Evolutionary conservation across 1,139 yeast species (phyloP), one percentile per base, ranked within the genome.

Genomic region (Geotrichum restrictum): DNA sequence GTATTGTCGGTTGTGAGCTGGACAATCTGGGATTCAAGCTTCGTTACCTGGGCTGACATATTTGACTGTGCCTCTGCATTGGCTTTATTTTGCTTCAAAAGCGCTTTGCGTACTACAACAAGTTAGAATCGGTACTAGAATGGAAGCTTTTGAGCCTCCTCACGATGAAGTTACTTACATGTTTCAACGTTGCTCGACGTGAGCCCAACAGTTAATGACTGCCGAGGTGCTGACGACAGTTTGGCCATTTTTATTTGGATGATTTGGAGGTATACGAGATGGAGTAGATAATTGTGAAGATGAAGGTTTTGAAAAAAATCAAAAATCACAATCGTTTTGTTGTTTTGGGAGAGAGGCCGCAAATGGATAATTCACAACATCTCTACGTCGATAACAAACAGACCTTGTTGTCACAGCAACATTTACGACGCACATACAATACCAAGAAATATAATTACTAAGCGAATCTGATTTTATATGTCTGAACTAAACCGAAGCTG

Each of bases 101-200:
- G 75, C 38, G 69, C 68, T 56, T 69, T 68, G 1, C 75, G 73
- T 22, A 75, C 61, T 10, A 70, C 63, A 55, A 67, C 67, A 58
- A 73, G 57, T 55, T 33, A 43, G 31, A 10, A 40, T 4, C 21
- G 14, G 21, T 22, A n/a, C n/a, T n/a, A n/a, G n/a, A n/a, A n/a
- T n/a, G n/a, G n/a, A n/a, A n/a, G n/a, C n/a, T n/a, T n/a, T n/a
- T n/a, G n/a, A n/a, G n/a, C n/a, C n/a, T n/a, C n/a, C n/a, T n/a
- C n/a, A n/a, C n/a, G n/a, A n/a, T n/a, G n/a, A n/a, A n/a, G n/a
- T n/a, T 8, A 43, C 46, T 43, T n/a, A 43, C 46, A 32, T 7
- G 27, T 19, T 16, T 45, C 48, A 16, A 45, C 41, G 22, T 45
- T 45, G 34, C 33, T 34, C 21, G 8, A 21, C 1, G 48, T 19